Percentiles rank a stretch among this genome's conserved stretches.
These are phyloP conservation scores for Psidium friedrichsthalianum DNA, from an alignment of 345 rosid genomes.

Conservation along the genomic window DNA sequence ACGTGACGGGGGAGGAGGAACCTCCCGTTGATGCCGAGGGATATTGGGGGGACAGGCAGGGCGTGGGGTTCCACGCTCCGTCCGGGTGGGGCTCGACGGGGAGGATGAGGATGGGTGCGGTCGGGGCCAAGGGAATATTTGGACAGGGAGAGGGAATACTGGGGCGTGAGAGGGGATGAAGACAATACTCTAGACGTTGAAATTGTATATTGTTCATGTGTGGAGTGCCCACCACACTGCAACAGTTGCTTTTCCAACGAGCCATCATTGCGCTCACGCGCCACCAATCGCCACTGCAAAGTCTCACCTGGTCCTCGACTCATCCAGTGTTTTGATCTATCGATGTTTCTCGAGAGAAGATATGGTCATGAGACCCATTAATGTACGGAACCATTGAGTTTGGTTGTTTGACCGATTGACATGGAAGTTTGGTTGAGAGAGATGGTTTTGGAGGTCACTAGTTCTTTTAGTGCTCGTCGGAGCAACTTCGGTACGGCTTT, in stretches of 20 bases:
- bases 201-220: background rate
- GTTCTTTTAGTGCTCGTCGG: background rate
- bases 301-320: background rate
- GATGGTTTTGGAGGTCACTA: background rate
- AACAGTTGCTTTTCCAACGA: background rate
- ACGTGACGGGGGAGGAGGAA: slow-evolving; percentile 31
- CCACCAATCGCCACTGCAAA: background rate
- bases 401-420: background rate
- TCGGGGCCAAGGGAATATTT: slow-evolving; percentile 20
- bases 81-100: slow-evolving; percentile 40
- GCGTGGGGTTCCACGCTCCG: background rate
- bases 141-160: slow-evolving; percentile 55
- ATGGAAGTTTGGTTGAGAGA: background rate
- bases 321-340: background rate
- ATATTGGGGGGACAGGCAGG: slow-evolving; percentile 28
- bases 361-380: background rate
- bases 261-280: slow-evolving; percentile 3
- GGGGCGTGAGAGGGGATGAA: slow-evolving; percentile 10
- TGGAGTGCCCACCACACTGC: background rate
- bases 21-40: slow-evolving; percentile 65
- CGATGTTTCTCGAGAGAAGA: background rate
- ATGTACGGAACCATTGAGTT: background rate
- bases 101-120: background rate
- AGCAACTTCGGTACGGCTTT: background rate
- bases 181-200: slow-evolving; percentile 38